Base-by-base conservation (phyloP, 805 yeast species). In the Komagataella phaffii region DNA sequence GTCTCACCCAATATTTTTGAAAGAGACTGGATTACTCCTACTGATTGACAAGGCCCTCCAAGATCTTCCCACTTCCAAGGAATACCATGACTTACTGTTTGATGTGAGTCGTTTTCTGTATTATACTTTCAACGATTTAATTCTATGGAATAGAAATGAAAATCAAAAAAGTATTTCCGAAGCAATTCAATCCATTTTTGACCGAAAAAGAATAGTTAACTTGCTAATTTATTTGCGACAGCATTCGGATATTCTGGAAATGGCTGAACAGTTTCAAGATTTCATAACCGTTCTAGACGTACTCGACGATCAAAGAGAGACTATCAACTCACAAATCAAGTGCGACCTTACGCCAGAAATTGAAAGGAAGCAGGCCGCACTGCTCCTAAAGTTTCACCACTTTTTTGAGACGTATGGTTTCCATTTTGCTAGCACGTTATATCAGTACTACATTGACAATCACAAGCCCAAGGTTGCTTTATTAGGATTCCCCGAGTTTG, bases 351-450 rank as follows among this genome's bases (percentile, higher is more conserved):
- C 30, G n/a, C 45, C 71, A 30, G 50, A 49, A 21, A 43, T 43
- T 8, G 60, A 70, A 30, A 74, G 71, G 45, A 55, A 62, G n/a
- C 67, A 70, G 54, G 56, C 65, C 40, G 61, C 58, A 10, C 14
- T 46, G 23, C 17, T 19, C 17, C 19, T 18, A 58, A 4, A 48
- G 58, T 79, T 80, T 56, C 71, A 68, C 18, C 64, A 67, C 40
- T 85, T 76, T 61, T 80, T 87, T 60, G 73, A 74, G 14, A 72
- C 71, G 50, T 86, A 77, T 64, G 87, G 83, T 1, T 83, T 82
- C 58, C 71, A 65, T 3, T 89, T 89, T 71, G 95, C 95, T 0
- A 60, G 71, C 3, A 73, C 76, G 1, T 69, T 88, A 24, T 89
- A 81, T 62, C 70, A 71, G 18, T 77, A 76, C 61, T 83, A 80